These are phyloP conservation scores for Colletotrichum plurivorum DNA, from an alignment of 2,329 filamentous ascomycete species.

Conservation along the genomic window DNA sequence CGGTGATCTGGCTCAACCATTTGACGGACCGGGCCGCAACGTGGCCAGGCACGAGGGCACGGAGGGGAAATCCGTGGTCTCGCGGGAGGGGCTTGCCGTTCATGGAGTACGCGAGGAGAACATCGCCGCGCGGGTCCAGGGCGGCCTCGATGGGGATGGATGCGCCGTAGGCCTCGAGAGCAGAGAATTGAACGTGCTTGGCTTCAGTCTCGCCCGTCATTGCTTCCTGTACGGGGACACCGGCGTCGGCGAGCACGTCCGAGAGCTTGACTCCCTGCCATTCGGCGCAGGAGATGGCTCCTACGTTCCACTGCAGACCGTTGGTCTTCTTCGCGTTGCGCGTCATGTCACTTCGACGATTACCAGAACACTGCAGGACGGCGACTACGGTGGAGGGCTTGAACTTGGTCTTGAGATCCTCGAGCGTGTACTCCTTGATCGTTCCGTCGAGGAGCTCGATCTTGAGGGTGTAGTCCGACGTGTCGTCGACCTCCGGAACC, in stretches of 20 bases:
- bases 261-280: slow-evolving; percentile 71
- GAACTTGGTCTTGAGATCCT: slow-evolving; percentile 68
- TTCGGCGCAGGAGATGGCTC: slow-evolving; percentile 72
- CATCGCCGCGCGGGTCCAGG: slow-evolving; percentile 73
- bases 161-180: slow-evolving; percentile 72
- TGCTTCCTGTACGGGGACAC: slow-evolving; percentile 59
- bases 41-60: slow-evolving; percentile 74
- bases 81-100: slow-evolving; percentile 73
- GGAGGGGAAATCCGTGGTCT: slow-evolving; percentile 77
- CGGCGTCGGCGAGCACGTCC: slow-evolving; percentile 70
- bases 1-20: slow-evolving; percentile 75
- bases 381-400: slow-evolving; percentile 65
- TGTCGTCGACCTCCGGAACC: slow-evolving; percentile 65
- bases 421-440: slow-evolving; percentile 65
- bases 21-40: slow-evolving; percentile 79
- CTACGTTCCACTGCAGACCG: slow-evolving; percentile 71
- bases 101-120: slow-evolving; percentile 77
- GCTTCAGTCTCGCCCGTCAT: slow-evolving; percentile 53
- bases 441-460: slow-evolving; percentile 71
- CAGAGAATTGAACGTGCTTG: slow-evolving; percentile 70
- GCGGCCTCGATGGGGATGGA: slow-evolving; percentile 73
- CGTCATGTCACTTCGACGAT: slow-evolving; percentile 73
- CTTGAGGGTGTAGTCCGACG: slow-evolving; percentile 61
- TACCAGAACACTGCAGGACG: slow-evolving; percentile 73
- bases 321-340: slow-evolving; percentile 62